phyloP scores from a whole-genome alignment of 257 asterid genomes.

The Nicotiana undulata region DNA sequence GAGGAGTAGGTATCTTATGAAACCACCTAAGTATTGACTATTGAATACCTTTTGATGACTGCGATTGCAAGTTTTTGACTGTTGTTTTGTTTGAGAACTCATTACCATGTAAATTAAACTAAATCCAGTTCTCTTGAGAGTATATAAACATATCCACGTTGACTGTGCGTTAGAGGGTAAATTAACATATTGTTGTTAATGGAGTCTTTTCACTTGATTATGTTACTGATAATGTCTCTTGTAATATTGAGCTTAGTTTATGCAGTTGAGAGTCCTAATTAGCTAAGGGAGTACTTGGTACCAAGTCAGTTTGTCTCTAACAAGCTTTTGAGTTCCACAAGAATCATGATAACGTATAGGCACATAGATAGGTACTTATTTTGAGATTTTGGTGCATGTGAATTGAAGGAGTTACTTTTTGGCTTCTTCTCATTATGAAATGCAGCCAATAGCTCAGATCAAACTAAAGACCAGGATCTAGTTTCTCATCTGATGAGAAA shows the following conservation, averaged over 20 bases:
- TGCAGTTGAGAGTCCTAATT: not conserved
- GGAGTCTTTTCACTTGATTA: not conserved
- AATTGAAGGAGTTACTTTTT: not conserved
- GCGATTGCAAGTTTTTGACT: not conserved
- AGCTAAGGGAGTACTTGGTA: not conserved
- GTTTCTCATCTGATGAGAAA: conserved; percentile 37
- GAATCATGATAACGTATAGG: not conserved
- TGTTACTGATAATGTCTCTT: not conserved
- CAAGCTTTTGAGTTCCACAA: not conserved
- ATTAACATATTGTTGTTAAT: too few species aligned
- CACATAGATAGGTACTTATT: not conserved
- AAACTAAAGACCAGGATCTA: conserved; percentile 36
- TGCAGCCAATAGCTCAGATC: conserved; percentile 42
- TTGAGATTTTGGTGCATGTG: conserved; percentile 9
- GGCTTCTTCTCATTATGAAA: conserved; percentile 7
- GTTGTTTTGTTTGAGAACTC: not conserved
- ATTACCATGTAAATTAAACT: not conserved
- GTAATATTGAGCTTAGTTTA: not conserved
- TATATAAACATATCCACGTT: not conserved
- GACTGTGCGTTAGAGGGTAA: not conserved
- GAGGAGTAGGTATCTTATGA: not conserved
- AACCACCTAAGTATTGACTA: not conserved
- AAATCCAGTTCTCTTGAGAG: not conserved
- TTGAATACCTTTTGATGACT: not conserved
- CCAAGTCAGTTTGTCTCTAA: not conserved